These are phyloP conservation scores for Gossypium ekmanianum DNA, from an alignment of 345 rosid genomes.

Conservation along the genomic window DNA sequence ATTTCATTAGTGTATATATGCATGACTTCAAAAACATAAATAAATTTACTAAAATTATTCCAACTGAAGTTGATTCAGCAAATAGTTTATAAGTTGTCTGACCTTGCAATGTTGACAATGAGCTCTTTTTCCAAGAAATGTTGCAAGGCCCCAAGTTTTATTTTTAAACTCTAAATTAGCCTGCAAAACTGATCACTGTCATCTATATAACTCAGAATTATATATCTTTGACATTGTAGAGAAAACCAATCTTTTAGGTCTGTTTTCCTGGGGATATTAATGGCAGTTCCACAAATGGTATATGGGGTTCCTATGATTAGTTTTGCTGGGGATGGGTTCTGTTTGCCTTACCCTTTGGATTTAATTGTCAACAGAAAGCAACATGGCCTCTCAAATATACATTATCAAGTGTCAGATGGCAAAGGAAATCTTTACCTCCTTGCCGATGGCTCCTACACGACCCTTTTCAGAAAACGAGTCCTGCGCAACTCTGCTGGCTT, in stretches of 20 bases:
- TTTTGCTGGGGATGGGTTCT: conserved; percentile 47
- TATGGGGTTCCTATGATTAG: conserved; percentile 27
- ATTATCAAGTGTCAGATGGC: conserved; percentile 42
- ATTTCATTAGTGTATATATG: neutral
- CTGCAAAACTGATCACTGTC: neutral
- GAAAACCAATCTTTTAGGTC: neutral
- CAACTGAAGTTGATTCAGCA: neutral
- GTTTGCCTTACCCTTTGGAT: conserved; percentile 53
- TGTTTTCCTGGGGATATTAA: neutral
- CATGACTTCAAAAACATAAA: neutral
- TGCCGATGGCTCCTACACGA: conserved; percentile 46
- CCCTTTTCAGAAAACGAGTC: conserved; percentile 40
- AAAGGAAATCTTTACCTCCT: conserved; percentile 50
- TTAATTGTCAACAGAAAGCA: conserved; percentile 43
- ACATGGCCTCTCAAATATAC: conserved; percentile 32
- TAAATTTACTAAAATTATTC: neutral
- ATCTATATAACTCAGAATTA: neutral
- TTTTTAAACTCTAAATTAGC: neutral
- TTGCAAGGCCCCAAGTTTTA: neutral
- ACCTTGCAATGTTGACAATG: neutral
- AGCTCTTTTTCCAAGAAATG: neutral
- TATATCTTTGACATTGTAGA: neutral
- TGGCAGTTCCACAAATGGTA: neutral
- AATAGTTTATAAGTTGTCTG: neutral
- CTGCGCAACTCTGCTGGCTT: conserved; percentile 50